Evolutionary conservation across 192 early-diverging fungal genomes (phyloP).

Genomic region (Polychytrium aggregatum): DNA sequence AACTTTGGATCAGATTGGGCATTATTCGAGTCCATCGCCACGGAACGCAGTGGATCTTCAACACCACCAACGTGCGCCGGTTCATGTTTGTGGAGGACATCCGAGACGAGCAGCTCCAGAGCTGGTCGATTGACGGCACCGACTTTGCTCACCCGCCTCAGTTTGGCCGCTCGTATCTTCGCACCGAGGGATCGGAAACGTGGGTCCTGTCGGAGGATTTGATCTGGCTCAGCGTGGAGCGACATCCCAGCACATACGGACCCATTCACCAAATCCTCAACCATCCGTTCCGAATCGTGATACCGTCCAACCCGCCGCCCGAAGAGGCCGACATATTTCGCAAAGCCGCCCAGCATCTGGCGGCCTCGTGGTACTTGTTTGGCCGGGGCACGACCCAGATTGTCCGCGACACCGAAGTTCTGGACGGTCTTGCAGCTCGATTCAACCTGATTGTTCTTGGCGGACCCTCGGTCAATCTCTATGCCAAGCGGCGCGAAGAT

Average conservation of each 20-base stretch:
- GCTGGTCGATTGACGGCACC: slow-evolving; percentile 36
- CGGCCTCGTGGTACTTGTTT: slow-evolving; percentile 55
- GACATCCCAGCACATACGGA: slow-evolving; percentile 54
- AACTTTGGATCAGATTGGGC: slow-evolving; percentile 22
- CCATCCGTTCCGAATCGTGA: slow-evolving; percentile 39
- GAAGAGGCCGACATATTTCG: slow-evolving; percentile 17
- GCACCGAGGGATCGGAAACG: background rate
- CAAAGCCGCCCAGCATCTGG: slow-evolving; percentile 43
- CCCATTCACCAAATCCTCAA: slow-evolving; percentile 33
- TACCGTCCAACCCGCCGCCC: slow-evolving; percentile 26
- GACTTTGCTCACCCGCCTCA: slow-evolving; percentile 24
- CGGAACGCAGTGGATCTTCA: slow-evolving; percentile 30
- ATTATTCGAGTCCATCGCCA: slow-evolving; percentile 12
- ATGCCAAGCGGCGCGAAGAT: slow-evolving; percentile 24
- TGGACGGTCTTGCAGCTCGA: slow-evolving; percentile 18
- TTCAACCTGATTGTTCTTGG: slow-evolving; percentile 55
- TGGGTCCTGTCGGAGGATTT: slow-evolving; percentile 9
- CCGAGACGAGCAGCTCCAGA: slow-evolving; percentile 13
- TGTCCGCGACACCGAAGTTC: slow-evolving; percentile 41
- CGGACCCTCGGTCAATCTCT: slow-evolving; percentile 41
- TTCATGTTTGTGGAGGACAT: slow-evolving; percentile 37
- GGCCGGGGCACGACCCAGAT: slow-evolving; percentile 49
- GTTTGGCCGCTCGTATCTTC: slow-evolving; percentile 26
- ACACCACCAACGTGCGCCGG: slow-evolving; percentile 52
- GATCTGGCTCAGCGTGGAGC: slow-evolving; percentile 33